Conservation (phyloP, 805 yeast species). For the Blastobotrys peoriensis region DNA sequence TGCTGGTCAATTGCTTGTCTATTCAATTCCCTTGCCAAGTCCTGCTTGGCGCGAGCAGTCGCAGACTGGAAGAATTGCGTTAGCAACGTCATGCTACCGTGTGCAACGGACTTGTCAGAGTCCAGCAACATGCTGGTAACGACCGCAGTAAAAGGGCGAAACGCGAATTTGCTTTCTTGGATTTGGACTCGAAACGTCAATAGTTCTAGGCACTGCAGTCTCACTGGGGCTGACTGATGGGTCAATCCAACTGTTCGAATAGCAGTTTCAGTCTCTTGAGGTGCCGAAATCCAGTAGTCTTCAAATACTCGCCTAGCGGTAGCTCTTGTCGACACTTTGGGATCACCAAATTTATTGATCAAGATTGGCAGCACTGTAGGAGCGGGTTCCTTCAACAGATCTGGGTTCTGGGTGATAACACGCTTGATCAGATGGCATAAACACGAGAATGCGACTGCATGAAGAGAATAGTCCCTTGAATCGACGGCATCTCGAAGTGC, state of each 20-base stretch:
- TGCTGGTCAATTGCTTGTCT: constrained; percentile 29
- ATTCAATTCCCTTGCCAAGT: constrained; percentile 39
- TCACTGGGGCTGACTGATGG: constrained; percentile 19
- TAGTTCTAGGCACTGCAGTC: constrained; percentile 23
- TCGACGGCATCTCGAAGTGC: constrained; percentile 21
- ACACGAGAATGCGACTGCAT: constrained; percentile 35
- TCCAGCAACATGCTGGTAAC: constrained; percentile 29
- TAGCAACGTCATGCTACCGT: constrained; percentile 28
- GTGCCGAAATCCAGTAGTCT: constrained; percentile 36
- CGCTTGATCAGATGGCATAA: constrained; percentile 42
- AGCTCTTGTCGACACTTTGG: constrained; percentile 21
- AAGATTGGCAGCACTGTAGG: constrained; percentile 30
- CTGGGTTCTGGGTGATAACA: constrained; percentile 35
- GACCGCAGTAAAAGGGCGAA: constrained; percentile 29
- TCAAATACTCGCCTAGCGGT: constrained; percentile 28
- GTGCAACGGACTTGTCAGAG: constrained; percentile 19
- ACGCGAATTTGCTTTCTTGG: constrained; percentile 25
- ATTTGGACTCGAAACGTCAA: constrained; percentile 23
- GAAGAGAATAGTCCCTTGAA: constrained; percentile 14
- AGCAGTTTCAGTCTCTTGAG: constrained; percentile 29
- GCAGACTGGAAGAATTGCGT: constrained; percentile 35
- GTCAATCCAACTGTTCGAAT: constrained; percentile 29
- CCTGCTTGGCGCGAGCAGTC: constrained; percentile 37
- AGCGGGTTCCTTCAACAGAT: constrained; percentile 28
- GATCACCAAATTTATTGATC: constrained; percentile 29